phyloP scores from a whole-genome alignment of 2,329 filamentous ascomycete species.

The Lasiodiplodia sp. region DNA sequence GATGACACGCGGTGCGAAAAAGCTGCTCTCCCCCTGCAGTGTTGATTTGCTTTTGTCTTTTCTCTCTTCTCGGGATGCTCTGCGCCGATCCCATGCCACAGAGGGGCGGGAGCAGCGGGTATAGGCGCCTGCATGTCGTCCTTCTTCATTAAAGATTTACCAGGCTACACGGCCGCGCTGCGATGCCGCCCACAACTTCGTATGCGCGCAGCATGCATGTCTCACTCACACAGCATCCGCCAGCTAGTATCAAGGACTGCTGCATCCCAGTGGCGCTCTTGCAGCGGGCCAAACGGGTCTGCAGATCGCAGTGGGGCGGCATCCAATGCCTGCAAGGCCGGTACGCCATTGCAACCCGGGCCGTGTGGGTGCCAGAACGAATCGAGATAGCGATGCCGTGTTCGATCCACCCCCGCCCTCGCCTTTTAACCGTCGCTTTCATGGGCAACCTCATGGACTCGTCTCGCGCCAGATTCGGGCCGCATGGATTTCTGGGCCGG shows the following conservation, averaged over 20 bases:
- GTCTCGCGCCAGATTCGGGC: neutral
- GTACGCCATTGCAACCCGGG: neutral
- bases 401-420: neutral
- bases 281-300: conserved; percentile 22
- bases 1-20: conserved; percentile 8
- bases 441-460: neutral
- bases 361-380: neutral
- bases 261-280: conserved; percentile 15
- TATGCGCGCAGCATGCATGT: conserved; percentile 21
- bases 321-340: conserved; percentile 18
- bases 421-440: neutral
- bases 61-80: neutral
- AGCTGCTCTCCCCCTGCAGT: neutral
- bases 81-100: neutral
- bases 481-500: neutral
- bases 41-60: neutral
- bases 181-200: conserved; percentile 8
- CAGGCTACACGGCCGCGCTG: conserved; percentile 15
- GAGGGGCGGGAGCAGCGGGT: neutral
- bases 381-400: neutral
- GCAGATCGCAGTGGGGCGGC: conserved; percentile 11
- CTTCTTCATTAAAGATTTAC: conserved; percentile 18
- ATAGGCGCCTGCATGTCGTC: conserved; percentile 11
- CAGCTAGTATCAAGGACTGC: conserved; percentile 1
- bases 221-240: conserved; percentile 23